A percentile compares a stretch with the other conserved stretches of the same genome.
phyloP scores from a whole-genome alignment of 2,329 filamentous ascomycete genomes.

The Delphinella strobiligena region DNA sequence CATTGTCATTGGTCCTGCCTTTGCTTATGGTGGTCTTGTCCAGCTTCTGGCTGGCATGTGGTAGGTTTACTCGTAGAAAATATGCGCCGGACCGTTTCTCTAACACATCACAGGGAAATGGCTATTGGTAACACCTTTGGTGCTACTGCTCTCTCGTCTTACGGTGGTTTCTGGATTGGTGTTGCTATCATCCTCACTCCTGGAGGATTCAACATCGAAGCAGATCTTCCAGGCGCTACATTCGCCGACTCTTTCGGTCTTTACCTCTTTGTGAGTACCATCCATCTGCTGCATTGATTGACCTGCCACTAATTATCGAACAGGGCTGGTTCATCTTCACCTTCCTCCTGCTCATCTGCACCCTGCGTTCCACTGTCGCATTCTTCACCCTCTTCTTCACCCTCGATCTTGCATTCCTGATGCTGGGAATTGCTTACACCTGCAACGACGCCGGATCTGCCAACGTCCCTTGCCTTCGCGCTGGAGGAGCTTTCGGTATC shows the following conservation, averaged over 20 bases:
- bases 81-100: too few relatives aligned
- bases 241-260: conserved; percentile 45
- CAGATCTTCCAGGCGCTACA: conserved; percentile 26
- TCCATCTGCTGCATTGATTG: too few relatives aligned
- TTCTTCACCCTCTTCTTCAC: conserved; percentile 48
- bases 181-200: conserved; percentile 47
- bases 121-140: conserved; percentile 51
- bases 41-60: conserved; percentile 42
- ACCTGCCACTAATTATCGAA: conserved; percentile 1
- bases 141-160: conserved; percentile 48
- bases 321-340: conserved; percentile 48
- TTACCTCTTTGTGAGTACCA: conserved; percentile 37
- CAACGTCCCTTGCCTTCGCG: conserved; percentile 34
- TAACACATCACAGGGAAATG: conserved; percentile 31
- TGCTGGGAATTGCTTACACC: conserved; percentile 44
- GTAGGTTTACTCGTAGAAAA: conserved; percentile 36
- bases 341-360: conserved; percentile 39
- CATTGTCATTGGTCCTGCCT: conserved; percentile 36
- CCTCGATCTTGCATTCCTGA: conserved; percentile 45
- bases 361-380: conserved; percentile 45
- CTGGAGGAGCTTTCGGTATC: conserved; percentile 41
- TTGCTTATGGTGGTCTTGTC: conserved; percentile 38
- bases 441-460: conserved; percentile 25
- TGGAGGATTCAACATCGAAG: conserved; percentile 38
- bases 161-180: conserved; percentile 51